A percentile compares a stretch with the other conserved stretches of the same genome.
phyloP scores from a whole-genome alignment of 2,329 filamentous ascomycete genomes.

The Talaromyces amestolkiae region DNA sequence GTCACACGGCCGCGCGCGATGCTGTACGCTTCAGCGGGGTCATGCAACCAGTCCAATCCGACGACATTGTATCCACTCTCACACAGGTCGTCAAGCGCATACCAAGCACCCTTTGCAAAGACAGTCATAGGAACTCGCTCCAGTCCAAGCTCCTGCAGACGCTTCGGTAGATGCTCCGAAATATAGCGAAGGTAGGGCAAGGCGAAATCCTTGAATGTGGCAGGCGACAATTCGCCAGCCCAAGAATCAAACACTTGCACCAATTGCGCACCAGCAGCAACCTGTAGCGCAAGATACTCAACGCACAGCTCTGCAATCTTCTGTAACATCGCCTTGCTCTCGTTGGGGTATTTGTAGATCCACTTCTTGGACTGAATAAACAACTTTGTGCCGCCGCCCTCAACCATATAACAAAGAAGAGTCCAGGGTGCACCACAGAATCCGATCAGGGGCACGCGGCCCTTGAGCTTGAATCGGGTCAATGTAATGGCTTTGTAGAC shows the following conservation, averaged over 20 bases:
- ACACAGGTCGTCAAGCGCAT: slow-evolving; percentile 83
- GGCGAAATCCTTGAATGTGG: slow-evolving; percentile 78
- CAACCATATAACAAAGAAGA: slow-evolving; percentile 97
- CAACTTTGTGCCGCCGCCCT: slow-evolving; percentile 92
- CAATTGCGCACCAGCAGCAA: slow-evolving; percentile 89
- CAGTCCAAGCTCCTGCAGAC: slow-evolving; percentile 69
- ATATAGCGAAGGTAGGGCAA: slow-evolving; percentile 86
- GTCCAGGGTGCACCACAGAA: slow-evolving; percentile 99
- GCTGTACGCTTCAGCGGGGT: slow-evolving; percentile 77
- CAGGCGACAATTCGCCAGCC: slow-evolving; percentile 88
- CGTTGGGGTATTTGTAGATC: slow-evolving; percentile 85
- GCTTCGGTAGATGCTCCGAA: slow-evolving; percentile 71
- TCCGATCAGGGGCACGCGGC: slow-evolving; percentile 87
- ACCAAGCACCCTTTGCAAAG: slow-evolving; percentile 97
- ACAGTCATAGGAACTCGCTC: slow-evolving; percentile 93
- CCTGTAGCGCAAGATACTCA: slow-evolving; percentile 88
- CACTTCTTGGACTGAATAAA: slow-evolving; percentile 94
- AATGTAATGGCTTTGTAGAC: slow-evolving; percentile 94
- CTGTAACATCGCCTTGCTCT: slow-evolving; percentile 75
- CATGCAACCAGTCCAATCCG: slow-evolving; percentile 91
- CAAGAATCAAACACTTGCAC: slow-evolving; percentile 98
- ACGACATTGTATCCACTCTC: slow-evolving; percentile 89
- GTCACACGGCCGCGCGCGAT: slow-evolving; percentile 75
- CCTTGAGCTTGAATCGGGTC: slow-evolving; percentile 81
- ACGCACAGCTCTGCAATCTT: slow-evolving; percentile 95